Evolutionary conservation across 108 stramenopile genomes (phyloP), one percentile per base, ranked within the genome.

Genomic region (Cyclostephanos invisitatus): DNA sequence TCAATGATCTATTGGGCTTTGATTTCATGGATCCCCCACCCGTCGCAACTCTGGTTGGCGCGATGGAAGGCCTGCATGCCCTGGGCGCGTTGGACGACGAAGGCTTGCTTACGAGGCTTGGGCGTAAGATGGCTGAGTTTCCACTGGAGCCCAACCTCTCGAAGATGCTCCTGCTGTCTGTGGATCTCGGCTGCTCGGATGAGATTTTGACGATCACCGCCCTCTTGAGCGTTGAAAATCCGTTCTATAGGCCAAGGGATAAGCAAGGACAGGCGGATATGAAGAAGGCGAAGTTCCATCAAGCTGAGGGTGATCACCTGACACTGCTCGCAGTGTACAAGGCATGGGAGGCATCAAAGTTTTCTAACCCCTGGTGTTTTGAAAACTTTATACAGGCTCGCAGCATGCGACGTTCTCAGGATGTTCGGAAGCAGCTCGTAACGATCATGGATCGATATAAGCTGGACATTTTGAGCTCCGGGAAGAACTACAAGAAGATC

Each of bases 1-100:
- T 97, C 74, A 95, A 98, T 66, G 99, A 99, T 75, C 81, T 98
- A 32, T 72, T 98, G 7, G 96, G 95, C 15, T 99, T 99, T 75
- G 97, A 98, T 82, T 99, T 98, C 70, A 99, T 99, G 98, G 98
- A 98, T 74, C 97, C 97, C 17, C 99, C 99, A 5, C 95, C 99
- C 9, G 93, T 97, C 12, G 96, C 97, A 24, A 97, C 97, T 7
- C 75, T 99, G 72, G 91, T 98, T 9, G 95, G 94, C 40, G 98
- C 98, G 20, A 84, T 99, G 77, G 97, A 99, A 70, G 80, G 87
- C 20, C 87, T 99, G 0, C 91, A 97, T 71, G 96, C 96, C 7
- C 84, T 98, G 7, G 98, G 98, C 21, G 97, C 98, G 5, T 81
- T 99, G 11, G 98, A 99, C 73, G 97, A 99, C 36, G 98, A 99